Base-by-base conservation (phyloP, 768 basidiomycete species). In the Pleurotus salmoneostramineus region DNA sequence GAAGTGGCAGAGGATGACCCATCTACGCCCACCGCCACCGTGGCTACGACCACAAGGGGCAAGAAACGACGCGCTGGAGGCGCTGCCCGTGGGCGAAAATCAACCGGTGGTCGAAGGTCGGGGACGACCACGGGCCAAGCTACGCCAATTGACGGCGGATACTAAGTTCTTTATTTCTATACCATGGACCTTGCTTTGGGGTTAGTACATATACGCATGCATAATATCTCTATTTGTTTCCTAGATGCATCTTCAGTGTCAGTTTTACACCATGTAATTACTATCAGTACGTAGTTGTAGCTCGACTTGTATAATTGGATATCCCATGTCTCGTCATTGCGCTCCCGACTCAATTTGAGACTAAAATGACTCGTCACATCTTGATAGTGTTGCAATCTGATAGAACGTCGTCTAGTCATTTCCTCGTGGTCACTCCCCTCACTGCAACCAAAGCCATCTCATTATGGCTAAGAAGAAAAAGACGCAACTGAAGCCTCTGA, bases 401-500 rank as follows among this genome's bases (percentile, higher is more conserved):
- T 27, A 27, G 21, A 27, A 27, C 21, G 2, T 27, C 21, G 21
- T 27, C 21, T 27, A 27, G 21, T 45, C 14, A 45, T 45, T 17
- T 15, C 44, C 44, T 45, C 44, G 44, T 45, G 44, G 44, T 27
- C 21, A 27, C 44, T 45, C n/a, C 14, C 36, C 52, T 60, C 40
- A 46, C 54, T 27, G 40, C 46, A 48, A 21, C 52, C 37, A 40
- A 40, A 40, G 10, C 2, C 37, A 40, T 40, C 33, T 42, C 21
- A 17, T 60, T 56, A 91, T 91, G 89, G 77, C 85, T 59, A 93
- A 92, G 78, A 92, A 91, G 77, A 93, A 87, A 80, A 93, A 91
- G 74, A 83, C 85, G 5, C 86, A 91, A 68, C 68, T 89, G 64
- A 91, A 89, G 71, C 83, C 88, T 17, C 76, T 89, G 43, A 81